These are phyloP conservation scores for Tremella yokohamensis DNA, from an alignment of 768 basidiomycete genomes.

Conservation along the genomic window DNA sequence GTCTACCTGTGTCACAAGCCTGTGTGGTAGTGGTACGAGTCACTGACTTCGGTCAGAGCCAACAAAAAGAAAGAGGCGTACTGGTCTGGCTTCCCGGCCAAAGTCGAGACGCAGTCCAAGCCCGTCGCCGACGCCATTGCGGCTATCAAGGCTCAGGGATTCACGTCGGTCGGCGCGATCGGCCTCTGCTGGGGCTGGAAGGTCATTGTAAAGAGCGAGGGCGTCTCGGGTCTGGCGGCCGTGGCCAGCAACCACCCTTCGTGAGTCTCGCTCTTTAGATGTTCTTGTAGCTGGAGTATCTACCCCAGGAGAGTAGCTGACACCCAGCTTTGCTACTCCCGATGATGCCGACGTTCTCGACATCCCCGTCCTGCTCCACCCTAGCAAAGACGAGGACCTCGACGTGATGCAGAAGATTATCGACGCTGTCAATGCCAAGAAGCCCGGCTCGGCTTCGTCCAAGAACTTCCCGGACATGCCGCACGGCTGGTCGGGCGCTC, in stretches of 20 bases:
- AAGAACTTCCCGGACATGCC: slow-evolving; percentile 33
- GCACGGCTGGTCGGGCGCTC: slow-evolving; percentile 43
- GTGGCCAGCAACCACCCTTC: slow-evolving; percentile 54
- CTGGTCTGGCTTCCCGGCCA: slow-evolving; percentile 61
- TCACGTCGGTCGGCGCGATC: slow-evolving; percentile 25
- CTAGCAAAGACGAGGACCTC: slow-evolving; percentile 61
- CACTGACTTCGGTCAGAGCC: slow-evolving; percentile 44
- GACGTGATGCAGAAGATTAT: slow-evolving; percentile 53
- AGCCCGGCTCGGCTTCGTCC: slow-evolving; percentile 15
- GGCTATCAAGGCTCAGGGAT: slow-evolving; percentile 24
- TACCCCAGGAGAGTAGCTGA: too few species aligned
- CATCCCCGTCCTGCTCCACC: slow-evolving; percentile 60
- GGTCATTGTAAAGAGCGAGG: slow-evolving; percentile 16
- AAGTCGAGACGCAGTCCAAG: slow-evolving; percentile 27
- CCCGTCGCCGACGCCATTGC: slow-evolving; percentile 17
- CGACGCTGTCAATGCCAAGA: slow-evolving; percentile 32
- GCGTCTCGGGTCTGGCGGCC: slow-evolving; percentile 49
- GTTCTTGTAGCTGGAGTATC: too few species aligned
- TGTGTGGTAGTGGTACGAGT: too few species aligned
- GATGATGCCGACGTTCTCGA: slow-evolving; percentile 58
- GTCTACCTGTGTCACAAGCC: too few species aligned
- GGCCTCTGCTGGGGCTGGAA: slow-evolving; percentile 49
- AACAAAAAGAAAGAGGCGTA: slow-evolving; percentile 55
- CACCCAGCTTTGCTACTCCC: slow-evolving; percentile 42
- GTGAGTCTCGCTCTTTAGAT: slow-evolving; percentile 50